These are phyloP conservation scores for Rhynchospora breviuscula DNA, from an alignment of 176 grass and related monocot genomes.

Conservation along the genomic window DNA sequence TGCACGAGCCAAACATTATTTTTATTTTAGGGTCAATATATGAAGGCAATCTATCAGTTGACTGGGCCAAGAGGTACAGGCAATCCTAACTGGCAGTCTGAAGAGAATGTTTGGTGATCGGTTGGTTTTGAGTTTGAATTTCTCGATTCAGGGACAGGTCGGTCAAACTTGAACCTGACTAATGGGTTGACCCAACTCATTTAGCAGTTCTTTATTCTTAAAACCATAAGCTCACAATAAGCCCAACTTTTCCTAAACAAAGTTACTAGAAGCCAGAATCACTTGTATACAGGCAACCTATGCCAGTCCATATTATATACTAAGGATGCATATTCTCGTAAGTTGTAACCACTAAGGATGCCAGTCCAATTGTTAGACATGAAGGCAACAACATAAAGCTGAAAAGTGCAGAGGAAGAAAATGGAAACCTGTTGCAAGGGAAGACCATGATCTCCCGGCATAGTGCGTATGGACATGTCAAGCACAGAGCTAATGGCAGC, in stretches of 20 bases:
- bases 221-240: neutral
- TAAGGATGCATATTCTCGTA: neutral
- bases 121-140: neutral
- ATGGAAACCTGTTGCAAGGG: slow-evolving; percentile 79
- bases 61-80: neutral
- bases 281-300: neutral
- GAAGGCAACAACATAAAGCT: neutral
- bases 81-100: neutral
- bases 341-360: neutral
- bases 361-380: neutral
- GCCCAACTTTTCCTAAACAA: neutral
- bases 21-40: neutral
- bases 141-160: neutral
- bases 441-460: slow-evolving; percentile 86
- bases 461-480: slow-evolving; percentile 81
- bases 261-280: neutral
- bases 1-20: slow-evolving; percentile 15
- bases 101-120: neutral
- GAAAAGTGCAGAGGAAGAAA: neutral
- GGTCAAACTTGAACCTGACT: neutral
- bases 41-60: neutral
- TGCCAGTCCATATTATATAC: neutral
- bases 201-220: neutral
- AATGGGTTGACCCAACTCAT: neutral
- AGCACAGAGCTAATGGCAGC: slow-evolving; percentile 78